Conservation (phyloP, 176 grass and related monocot genomes). For the Urochloa ruziziensis region DNA sequence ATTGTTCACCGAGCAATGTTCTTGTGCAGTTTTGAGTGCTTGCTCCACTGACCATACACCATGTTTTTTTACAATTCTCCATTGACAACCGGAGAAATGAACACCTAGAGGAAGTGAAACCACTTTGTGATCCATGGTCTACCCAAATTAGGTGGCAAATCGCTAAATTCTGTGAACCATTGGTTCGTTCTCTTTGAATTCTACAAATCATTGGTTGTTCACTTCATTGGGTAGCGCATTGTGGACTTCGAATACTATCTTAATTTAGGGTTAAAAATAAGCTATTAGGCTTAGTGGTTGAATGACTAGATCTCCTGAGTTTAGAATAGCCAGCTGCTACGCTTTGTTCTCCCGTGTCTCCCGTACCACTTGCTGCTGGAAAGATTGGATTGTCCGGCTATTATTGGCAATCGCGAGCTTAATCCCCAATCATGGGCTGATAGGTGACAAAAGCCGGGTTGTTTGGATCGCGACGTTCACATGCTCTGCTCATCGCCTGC, state of each 20-base stretch:
- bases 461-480: constrained; percentile 48
- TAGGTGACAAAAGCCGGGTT: constrained; percentile 32
- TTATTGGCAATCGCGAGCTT: constrained; percentile 19
- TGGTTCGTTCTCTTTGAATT: constrained; percentile 1
- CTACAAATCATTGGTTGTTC: neutral
- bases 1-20: constrained; percentile 49
- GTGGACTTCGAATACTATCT: constrained; percentile 12
- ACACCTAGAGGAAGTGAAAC: neutral
- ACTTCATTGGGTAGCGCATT: constrained; percentile 9
- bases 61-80: constrained; percentile 10
- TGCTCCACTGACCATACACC: constrained; percentile 32
- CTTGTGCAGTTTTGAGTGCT: constrained; percentile 51
- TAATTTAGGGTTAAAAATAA: neutral
- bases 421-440: constrained; percentile 53
- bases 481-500: constrained; percentile 38
- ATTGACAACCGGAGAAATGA: constrained; percentile 1
- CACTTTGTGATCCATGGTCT: neutral
- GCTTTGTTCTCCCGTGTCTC: constrained; percentile 10
- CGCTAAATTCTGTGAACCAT: constrained; percentile 22
- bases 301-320: neutral
- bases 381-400: neutral
- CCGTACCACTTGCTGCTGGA: neutral
- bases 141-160: neutral
- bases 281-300: constrained; percentile 28
- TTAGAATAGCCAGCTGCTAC: constrained; percentile 5